Base-by-base conservation (phyloP, 2,329 filamentous ascomycete genomes). In the Mycocentrospora acerina region DNA sequence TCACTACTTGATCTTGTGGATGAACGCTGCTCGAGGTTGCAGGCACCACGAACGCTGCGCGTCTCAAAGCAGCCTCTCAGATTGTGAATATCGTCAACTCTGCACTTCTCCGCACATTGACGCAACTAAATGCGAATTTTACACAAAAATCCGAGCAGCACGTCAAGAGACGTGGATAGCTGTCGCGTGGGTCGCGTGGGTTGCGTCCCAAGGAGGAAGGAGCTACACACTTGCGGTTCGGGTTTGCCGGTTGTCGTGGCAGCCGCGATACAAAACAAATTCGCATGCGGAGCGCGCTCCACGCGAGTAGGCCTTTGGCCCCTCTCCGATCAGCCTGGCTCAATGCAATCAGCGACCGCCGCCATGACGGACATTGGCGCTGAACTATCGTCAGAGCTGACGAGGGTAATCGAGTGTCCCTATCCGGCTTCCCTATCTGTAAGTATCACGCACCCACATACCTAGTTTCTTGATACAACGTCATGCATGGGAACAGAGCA, bases 361-460 rank as follows among this genome's bases (percentile, higher is more conserved):
- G 40, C 27, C 38, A 62, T 59, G 53, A 40, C 45, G 29, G 42
- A 48, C 30, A 30, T 48, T 32, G 35, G 39, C 32, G 40, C 42
- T 15, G 38, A 51, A 18, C 40, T 77, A 14, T 55, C 66, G 19
- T 48, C 55, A 13, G 74, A 77, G 56, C 52, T 78, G 40, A 66
- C 71, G 41, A 71, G 72, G 29, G 59, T 78, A 28, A 62, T 77
- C 27, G 67, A 69, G 6, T 70, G 73, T 24, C 69, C 71, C 15
- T 79, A 77, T 48, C 69, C 72, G n/a, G 70, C 74, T 12, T 73
- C 71, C 18, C 61, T 79, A 29, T 70, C 72, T 56, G 76, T 78
- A 60, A 53, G 65, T 59, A 61, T 17, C 17, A 28, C 30, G 22
- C 34, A 29, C 36, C 48, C 41, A 35, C 42, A 32, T 28, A 15